Evolutionary conservation across 1,284 basidiomycete species (phyloP).

Genomic region (Leccinum cinnamomeum): DNA sequence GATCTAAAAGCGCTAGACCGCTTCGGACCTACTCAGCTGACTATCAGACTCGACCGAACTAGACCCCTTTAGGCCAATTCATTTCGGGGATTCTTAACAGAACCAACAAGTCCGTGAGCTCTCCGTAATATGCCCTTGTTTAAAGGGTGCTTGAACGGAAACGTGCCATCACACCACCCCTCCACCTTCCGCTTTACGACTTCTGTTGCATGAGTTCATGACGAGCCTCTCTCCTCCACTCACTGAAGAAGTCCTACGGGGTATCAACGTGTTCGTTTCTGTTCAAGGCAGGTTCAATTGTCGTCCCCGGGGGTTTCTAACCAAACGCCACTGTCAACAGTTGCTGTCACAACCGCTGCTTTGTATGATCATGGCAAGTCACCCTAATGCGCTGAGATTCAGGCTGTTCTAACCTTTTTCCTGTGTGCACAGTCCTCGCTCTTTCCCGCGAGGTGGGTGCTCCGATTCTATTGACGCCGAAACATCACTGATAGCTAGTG

Average conservation of each 20-base stretch:
- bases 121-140: constrained; percentile 4
- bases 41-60: neutral
- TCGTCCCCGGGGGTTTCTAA: neutral
- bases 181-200: constrained; percentile 2
- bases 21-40: neutral
- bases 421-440: constrained; percentile 19
- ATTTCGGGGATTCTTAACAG: constrained; percentile 9
- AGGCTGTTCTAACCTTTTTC: neutral
- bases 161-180: neutral
- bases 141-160: constrained; percentile 17
- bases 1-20: neutral
- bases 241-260: neutral
- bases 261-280: constrained; percentile 19
- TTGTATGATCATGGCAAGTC: constrained; percentile 32
- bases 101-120: constrained; percentile 1
- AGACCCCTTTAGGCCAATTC: constrained; percentile 11
- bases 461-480: neutral
- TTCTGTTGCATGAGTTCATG: constrained; percentile 2
- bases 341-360: constrained; percentile 31
- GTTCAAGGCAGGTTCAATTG: constrained; percentile 22
- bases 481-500: constrained; percentile 3
- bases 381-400: neutral
- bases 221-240: constrained; percentile 27
- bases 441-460: constrained; percentile 30
- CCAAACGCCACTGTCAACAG: constrained; percentile 16